phyloP scores from a whole-genome alignment of 2,329 filamentous ascomycete species.

The Xylaria sp. region DNA sequence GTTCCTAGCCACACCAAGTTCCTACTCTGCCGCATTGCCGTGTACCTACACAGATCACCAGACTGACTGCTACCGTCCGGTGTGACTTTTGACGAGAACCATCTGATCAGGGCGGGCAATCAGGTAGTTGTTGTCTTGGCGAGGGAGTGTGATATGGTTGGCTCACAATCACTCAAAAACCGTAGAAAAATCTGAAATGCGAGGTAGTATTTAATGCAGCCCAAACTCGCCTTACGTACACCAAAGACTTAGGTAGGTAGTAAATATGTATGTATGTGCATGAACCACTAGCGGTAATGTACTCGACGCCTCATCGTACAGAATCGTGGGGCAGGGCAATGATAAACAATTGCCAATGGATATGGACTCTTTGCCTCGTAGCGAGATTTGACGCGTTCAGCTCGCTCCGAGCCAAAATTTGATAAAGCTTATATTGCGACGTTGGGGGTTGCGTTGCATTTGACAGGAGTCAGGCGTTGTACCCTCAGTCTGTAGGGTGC shows the following conservation, averaged over 20 bases:
- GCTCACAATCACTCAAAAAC: neutral
- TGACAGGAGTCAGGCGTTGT: neutral
- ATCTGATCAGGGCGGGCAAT: neutral
- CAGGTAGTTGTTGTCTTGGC: neutral
- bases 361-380: neutral
- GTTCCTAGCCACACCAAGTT: neutral
- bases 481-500: neutral
- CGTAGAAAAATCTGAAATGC: neutral
- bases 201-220: neutral
- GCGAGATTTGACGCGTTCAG: conserved; percentile 10
- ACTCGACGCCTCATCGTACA: neutral
- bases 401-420: conserved; percentile 10
- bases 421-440: conserved; percentile 13
- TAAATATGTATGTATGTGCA: neutral
- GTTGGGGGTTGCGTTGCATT: conserved; percentile 27
- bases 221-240: neutral
- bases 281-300: neutral
- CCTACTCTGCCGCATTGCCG: neutral
- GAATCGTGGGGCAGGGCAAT: neutral
- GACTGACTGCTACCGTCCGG: neutral
- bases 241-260: neutral
- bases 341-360: neutral
- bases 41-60: neutral
- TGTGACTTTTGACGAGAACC: neutral
- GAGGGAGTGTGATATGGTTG: neutral